These are phyloP conservation scores for Aureobasidium vineae DNA, from an alignment of 2,329 filamentous ascomycete species.

Conservation along the genomic window DNA sequence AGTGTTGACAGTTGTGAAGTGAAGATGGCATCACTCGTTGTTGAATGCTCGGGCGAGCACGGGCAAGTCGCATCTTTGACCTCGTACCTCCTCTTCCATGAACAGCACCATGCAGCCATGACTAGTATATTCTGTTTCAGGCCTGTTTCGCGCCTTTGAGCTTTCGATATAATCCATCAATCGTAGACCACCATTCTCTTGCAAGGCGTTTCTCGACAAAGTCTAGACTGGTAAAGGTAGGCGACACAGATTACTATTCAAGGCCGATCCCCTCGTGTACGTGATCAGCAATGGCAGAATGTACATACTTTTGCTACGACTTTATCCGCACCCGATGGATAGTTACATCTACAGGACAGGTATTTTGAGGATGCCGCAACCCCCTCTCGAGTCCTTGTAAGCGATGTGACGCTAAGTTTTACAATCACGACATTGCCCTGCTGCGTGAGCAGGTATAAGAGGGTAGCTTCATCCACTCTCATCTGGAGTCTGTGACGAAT, in stretches of 20 bases:
- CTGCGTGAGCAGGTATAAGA: not conserved
- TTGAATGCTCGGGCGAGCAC: not conserved
- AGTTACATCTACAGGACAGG: not conserved
- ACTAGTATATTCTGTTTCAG: slow-evolving; percentile 11
- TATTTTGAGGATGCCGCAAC: not conserved
- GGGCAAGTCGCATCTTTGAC: slow-evolving; percentile 7
- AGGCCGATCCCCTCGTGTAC: not conserved
- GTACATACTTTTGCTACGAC: not conserved
- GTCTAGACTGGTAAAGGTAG: not conserved
- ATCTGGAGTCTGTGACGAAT: not conserved
- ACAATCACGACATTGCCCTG: not conserved
- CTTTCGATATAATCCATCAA: not conserved
- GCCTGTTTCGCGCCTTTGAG: not conserved
- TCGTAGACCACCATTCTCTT: not conserved
- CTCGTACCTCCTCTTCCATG: not conserved
- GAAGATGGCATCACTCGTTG: not conserved
- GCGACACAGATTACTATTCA: not conserved
- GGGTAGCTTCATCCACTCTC: not conserved
- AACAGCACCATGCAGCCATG: slow-evolving; percentile 8
- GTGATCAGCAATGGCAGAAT: slow-evolving; percentile 9
- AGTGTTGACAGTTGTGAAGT: no score
- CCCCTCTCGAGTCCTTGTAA: slow-evolving; percentile 4
- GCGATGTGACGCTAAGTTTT: not conserved
- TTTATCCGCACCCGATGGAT: not conserved
- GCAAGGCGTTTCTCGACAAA: not conserved